These are phyloP conservation scores for Blastocrithidia nonstop DNA, from an alignment of 208 protist species.

Conservation along the genomic window DNA sequence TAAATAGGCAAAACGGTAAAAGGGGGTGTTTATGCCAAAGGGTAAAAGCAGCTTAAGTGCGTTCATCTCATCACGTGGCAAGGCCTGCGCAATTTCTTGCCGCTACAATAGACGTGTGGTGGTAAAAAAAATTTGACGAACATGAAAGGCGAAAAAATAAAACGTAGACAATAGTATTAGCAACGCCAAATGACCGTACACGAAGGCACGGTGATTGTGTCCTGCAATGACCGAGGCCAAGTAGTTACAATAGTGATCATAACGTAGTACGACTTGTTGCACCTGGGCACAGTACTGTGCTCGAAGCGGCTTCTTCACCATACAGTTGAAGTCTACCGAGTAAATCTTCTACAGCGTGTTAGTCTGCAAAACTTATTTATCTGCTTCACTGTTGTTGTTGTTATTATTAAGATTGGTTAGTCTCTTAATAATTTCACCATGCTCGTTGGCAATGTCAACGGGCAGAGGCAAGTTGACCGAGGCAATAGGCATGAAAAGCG, in stretches of 20 bases:
- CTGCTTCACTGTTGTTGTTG: neutral
- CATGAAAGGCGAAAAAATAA: constrained; percentile 15
- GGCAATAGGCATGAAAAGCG: too few relatives aligned
- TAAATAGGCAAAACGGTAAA: constrained; percentile 21
- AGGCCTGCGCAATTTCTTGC: too few relatives aligned
- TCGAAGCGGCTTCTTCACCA: constrained; percentile 65
- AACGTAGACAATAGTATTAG: constrained; percentile 9
- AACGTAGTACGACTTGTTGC: constrained; percentile 42
- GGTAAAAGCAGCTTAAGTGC: neutral
- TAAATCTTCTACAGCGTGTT: constrained; percentile 3
- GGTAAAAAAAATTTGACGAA: neutral
- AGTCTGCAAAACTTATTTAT: neutral
- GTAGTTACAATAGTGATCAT: constrained; percentile 66
- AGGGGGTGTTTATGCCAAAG: neutral
- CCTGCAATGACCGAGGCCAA: constrained; percentile 49
- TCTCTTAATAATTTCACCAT: too few relatives aligned
- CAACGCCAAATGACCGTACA: constrained; percentile 16
- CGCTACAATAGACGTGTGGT: too few relatives aligned
- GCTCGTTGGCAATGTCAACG: too few relatives aligned
- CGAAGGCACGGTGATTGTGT: constrained; percentile 51
- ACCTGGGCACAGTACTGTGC: constrained; percentile 53
- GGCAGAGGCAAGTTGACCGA: too few relatives aligned
- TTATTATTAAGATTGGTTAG: too few relatives aligned
- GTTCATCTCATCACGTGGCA: neutral
- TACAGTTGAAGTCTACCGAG: constrained; percentile 25